Conservation (phyloP, 257 asterid species). For the Sherardia arvensis region DNA sequence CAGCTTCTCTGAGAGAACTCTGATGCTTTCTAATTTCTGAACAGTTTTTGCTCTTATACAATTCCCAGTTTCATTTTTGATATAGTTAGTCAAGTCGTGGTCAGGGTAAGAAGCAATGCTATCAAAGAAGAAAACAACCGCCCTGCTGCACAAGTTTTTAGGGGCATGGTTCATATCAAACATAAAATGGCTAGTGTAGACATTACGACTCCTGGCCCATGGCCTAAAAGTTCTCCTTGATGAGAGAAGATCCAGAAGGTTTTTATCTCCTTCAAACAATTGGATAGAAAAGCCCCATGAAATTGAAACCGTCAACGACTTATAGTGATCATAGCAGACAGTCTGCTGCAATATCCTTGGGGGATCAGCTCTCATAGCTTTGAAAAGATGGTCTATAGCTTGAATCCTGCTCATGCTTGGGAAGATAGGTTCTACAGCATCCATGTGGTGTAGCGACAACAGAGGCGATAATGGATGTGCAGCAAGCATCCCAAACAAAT, state of each 20-base stretch:
- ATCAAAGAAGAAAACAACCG: constrained; percentile 45
- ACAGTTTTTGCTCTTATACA: constrained; percentile 32
- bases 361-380: constrained; percentile 49
- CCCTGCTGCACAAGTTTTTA: constrained; percentile 50
- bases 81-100: constrained; percentile 41
- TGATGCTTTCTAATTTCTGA: constrained; percentile 33
- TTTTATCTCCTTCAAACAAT: constrained; percentile 48
- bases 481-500: constrained; percentile 59
- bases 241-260: constrained; percentile 54
- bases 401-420: constrained; percentile 47
- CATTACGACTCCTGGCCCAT: constrained; percentile 59
- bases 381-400: constrained; percentile 53
- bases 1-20: constrained; percentile 29
- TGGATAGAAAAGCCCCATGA: constrained; percentile 85
- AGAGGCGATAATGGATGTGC: constrained; percentile 66
- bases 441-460: constrained; percentile 79
- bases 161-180: constrained; percentile 50
- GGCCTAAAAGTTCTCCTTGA: constrained; percentile 62
- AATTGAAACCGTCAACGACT: constrained; percentile 53
- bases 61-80: constrained; percentile 16
- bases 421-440: constrained; percentile 61
- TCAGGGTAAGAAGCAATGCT: constrained; percentile 24
- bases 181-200: constrained; percentile 43
- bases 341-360: constrained; percentile 66
- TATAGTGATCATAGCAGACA: constrained; percentile 53